Evolutionary conservation across 805 yeast genomes (phyloP), one percentile per base, ranked within the genome.

Genomic region (Debaryomyces hansenii): DNA sequence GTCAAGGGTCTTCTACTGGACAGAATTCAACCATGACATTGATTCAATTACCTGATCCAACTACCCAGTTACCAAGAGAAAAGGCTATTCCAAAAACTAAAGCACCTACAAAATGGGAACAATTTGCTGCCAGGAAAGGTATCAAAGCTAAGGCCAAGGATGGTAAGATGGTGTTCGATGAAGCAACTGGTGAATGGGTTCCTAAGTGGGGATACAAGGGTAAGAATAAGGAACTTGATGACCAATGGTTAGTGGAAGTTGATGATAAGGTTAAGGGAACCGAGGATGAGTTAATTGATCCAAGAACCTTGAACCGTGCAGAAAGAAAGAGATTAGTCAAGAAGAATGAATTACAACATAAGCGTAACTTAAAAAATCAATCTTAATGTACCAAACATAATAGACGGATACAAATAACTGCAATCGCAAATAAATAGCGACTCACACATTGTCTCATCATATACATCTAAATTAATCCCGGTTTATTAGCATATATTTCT

Each of bases 151-250:
- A 88, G 77, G 88, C 87, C 50, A 90, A 85, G 66, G 84, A 87
- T 24, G 97, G 96, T 40, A 94, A 89, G 71, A 75, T 85, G 80
- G 90, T 88, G 1, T 94, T 73, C 58, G 96, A 94, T 67, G 98
- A 94, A 67, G 94, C 80, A 28, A 71, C 80, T 27, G 91, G 92
- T 42, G 91, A 90, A 69, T 94, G 99, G 99, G 96, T 86, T 50
- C 92, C 96, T 58, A 92, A 90, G 69, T 94, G 99, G 99, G 99
- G 99, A 50, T 92, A 86, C 74, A 85, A 87, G 54, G 98, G 98
- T 61, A 82, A 83, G 69, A 94, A 94, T 70, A 92, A 94, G 72
- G 81, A 83, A 45, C 62, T 84, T 56, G 98, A 92, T 59, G 72
- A 78, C 60, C 97, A 94, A 69, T 94, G 99, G 99, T 77, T 90